Conservation (phyloP, 768 basidiomycete genomes). For the Kwoniella bestiolae region DNA sequence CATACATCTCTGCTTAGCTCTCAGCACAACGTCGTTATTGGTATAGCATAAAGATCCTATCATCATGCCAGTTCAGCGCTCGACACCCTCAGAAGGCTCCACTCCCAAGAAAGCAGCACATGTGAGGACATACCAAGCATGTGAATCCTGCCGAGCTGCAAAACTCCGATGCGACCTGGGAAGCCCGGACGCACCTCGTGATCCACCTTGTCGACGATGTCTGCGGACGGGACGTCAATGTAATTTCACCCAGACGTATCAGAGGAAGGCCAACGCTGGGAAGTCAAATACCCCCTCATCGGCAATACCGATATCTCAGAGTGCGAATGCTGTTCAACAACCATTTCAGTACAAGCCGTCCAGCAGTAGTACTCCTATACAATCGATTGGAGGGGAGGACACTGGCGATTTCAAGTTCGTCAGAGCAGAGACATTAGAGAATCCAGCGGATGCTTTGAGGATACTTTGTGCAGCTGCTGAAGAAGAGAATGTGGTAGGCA, state of each 20-base stretch:
- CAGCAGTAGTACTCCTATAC: neutral
- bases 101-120: neutral
- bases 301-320: neutral
- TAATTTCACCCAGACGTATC: slow-evolving; percentile 6
- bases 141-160: slow-evolving; percentile 4
- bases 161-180: slow-evolving; percentile 10
- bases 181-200: slow-evolving; percentile 8
- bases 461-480: slow-evolving; percentile 10
- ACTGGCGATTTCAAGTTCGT: slow-evolving; percentile 5
- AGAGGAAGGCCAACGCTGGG: neutral
- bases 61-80: neutral
- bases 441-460: slow-evolving; percentile 7
- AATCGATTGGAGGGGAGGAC: neutral
- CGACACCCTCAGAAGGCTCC: neutral
- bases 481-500: neutral
- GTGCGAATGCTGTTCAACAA: neutral
- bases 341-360: neutral
- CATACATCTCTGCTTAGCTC: too few species aligned
- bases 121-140: slow-evolving; percentile 8
- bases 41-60: too few species aligned
- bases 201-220: slow-evolving; percentile 6
- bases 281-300: neutral
- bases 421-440: slow-evolving; percentile 4
- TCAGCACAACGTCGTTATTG: too few species aligned
- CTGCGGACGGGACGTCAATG: slow-evolving; percentile 9